These are phyloP conservation scores for Thielaviopsis populi DNA, from an alignment of 2,329 filamentous ascomycete genomes.

Conservation along the genomic window DNA sequence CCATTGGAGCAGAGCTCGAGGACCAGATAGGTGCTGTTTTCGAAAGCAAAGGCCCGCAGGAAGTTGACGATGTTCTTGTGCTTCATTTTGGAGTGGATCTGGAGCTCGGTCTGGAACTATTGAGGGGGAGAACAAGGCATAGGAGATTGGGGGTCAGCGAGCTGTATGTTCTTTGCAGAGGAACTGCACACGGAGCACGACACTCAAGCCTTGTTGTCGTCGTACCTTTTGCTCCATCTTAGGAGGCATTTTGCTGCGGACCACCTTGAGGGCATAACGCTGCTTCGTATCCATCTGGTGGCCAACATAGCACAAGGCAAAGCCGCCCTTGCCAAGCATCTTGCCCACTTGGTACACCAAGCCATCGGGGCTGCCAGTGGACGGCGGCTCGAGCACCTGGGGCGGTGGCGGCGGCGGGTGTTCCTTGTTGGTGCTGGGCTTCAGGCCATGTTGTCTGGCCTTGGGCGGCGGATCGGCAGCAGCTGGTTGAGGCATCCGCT, in stretches of 20 bases:
- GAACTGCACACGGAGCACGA: neutral
- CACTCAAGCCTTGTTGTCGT: neutral
- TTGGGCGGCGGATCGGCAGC: slow-evolving; percentile 36
- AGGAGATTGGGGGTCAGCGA: neutral
- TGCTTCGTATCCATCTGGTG: slow-evolving; percentile 51
- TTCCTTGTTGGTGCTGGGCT: slow-evolving; percentile 47
- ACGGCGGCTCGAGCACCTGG: slow-evolving; percentile 46
- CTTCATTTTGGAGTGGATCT: slow-evolving; percentile 96
- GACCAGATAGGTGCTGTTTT: slow-evolving; percentile 81
- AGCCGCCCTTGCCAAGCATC: slow-evolving; percentile 65
- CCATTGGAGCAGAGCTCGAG: slow-evolving; percentile 91
- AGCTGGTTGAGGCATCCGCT: slow-evolving; percentile 32
- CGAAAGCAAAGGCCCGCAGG: slow-evolving; percentile 80
- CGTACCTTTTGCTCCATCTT: slow-evolving; percentile 73
- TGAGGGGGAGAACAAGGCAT: neutral
- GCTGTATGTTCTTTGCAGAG: slow-evolving; percentile 13
- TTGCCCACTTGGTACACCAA: slow-evolving; percentile 60
- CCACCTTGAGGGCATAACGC: slow-evolving; percentile 64
- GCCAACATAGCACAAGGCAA: slow-evolving; percentile 67
- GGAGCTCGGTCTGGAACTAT: slow-evolving; percentile 66
- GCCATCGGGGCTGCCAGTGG: slow-evolving; percentile 52
- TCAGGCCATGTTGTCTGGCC: slow-evolving; percentile 32
- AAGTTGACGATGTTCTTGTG: slow-evolving; percentile 96
- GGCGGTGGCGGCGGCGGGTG: slow-evolving; percentile 49
- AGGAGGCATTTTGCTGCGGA: slow-evolving; percentile 65